phyloP scores from a whole-genome alignment of 345 rosid genomes.

The Brassica cretica region DNA sequence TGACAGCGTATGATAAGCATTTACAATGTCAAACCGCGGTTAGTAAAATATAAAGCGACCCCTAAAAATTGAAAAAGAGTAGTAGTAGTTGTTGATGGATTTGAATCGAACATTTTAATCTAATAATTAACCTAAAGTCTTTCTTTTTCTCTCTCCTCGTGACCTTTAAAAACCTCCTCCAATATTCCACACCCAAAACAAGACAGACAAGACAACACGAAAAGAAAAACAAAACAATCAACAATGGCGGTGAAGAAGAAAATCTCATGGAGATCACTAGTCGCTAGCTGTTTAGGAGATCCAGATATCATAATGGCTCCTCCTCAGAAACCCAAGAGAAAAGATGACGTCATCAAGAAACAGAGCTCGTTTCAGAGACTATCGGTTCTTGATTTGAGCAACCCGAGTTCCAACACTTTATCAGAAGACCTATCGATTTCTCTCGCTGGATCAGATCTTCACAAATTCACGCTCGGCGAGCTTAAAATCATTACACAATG shows the following conservation, averaged over 20 bases:
- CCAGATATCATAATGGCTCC: constrained; percentile 18
- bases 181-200: constrained; percentile 2
- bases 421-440: constrained; percentile 77
- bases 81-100: constrained; percentile 30
- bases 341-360: constrained; percentile 43
- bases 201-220: constrained; percentile 13
- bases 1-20: background rate
- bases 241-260: constrained; percentile 59
- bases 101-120: constrained; percentile 19
- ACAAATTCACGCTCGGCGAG: constrained; percentile 65
- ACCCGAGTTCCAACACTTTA: constrained; percentile 53
- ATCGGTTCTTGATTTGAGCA: constrained; percentile 65
- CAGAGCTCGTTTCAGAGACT: constrained; percentile 64
- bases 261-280: constrained; percentile 51
- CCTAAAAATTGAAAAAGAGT: constrained; percentile 3
- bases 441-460: constrained; percentile 78
- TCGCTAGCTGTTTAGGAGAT: constrained; percentile 54
- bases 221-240: background rate
- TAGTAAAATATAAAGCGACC: constrained; percentile 18
- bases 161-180: constrained; percentile 23
- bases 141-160: constrained; percentile 14
- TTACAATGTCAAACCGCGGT: constrained; percentile 28
- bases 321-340: constrained; percentile 42
- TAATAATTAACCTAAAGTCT: constrained; percentile 15
- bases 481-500: constrained; percentile 74